These are phyloP conservation scores for Madurella fahalii DNA, from an alignment of 2,329 filamentous ascomycete species.

Conservation along the genomic window DNA sequence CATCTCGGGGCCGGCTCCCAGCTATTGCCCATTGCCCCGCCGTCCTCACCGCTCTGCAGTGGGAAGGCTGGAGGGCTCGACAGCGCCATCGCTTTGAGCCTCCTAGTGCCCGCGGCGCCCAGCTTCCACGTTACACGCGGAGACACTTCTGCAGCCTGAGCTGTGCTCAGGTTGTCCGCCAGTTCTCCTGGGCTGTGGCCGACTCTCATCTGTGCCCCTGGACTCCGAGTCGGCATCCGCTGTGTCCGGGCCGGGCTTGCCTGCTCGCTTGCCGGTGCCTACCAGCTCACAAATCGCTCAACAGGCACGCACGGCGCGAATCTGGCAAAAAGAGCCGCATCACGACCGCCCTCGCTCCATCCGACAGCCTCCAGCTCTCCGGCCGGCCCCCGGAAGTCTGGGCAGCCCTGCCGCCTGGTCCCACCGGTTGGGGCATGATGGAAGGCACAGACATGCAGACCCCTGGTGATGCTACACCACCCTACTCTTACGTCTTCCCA, in stretches of 20 bases:
- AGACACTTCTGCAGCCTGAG: slow-evolving; percentile 2
- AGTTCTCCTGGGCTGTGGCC: neutral
- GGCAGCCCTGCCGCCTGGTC: slow-evolving; percentile 5
- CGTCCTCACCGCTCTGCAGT: slow-evolving; percentile 2
- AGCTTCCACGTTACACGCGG: slow-evolving; percentile 5
- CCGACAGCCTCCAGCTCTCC: neutral
- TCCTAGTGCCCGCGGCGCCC: neutral
- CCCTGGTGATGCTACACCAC: slow-evolving; percentile 38
- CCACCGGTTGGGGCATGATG: slow-evolving; percentile 32
- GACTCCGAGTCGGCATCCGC: slow-evolving; percentile 2
- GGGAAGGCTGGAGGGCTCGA: neutral
- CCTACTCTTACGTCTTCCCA: slow-evolving; percentile 48
- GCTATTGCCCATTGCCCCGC: neutral
- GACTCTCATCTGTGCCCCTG: neutral
- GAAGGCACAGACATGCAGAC: slow-evolving; percentile 40
- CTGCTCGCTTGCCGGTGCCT: neutral
- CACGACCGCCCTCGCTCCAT: neutral
- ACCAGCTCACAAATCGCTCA: neutral
- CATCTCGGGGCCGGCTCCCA: neutral
- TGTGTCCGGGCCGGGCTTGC: slow-evolving; percentile 3
- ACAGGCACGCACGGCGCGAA: neutral
- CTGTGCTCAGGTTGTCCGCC: neutral
- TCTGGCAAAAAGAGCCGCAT: neutral
- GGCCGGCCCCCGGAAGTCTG: slow-evolving; percentile 5
- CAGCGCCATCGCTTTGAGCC: neutral